phyloP scores from a whole-genome alignment of 345 rosid genomes.

The Hibiscus mutabilis region DNA sequence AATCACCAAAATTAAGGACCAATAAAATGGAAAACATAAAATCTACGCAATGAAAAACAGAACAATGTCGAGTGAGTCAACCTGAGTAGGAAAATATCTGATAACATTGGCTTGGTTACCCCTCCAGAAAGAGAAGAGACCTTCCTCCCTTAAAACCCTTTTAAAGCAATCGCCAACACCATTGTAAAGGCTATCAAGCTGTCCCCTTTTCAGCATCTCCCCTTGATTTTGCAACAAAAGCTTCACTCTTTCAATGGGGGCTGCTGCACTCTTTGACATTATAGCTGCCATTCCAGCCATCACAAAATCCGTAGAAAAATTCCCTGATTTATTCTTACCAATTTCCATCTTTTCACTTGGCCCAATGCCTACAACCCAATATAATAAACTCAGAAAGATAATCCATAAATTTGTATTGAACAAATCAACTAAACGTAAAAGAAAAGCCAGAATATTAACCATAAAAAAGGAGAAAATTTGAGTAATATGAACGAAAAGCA shows the following conservation, averaged over 20 bases:
- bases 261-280: slow-evolving; percentile 67
- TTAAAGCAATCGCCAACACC: slow-evolving; percentile 63
- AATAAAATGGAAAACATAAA: neutral
- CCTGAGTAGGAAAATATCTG: slow-evolving; percentile 93
- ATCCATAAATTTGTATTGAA: neutral
- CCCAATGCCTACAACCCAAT: neutral
- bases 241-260: slow-evolving; percentile 93
- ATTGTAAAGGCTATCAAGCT: slow-evolving; percentile 53
- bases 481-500: neutral
- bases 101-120: slow-evolving; percentile 91
- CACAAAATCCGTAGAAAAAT: slow-evolving; percentile 63
- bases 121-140: slow-evolving; percentile 81
- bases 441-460: neutral
- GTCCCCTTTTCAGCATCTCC: slow-evolving; percentile 78
- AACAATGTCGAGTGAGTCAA: slow-evolving; percentile 1
- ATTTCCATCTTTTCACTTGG: slow-evolving; percentile 11
- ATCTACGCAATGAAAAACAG: neutral
- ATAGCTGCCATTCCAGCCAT: slow-evolving; percentile 83
- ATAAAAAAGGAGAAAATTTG: neutral
- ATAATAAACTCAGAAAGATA: neutral
- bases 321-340: slow-evolving; percentile 39
- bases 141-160: slow-evolving; percentile 78
- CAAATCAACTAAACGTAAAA: neutral
- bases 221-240: slow-evolving; percentile 92
- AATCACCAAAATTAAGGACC: neutral